Evolutionary conservation across 1,139 yeast species (phyloP), one percentile per base, ranked within the genome.

Genomic region (Sugiyamaella paludigena): DNA sequence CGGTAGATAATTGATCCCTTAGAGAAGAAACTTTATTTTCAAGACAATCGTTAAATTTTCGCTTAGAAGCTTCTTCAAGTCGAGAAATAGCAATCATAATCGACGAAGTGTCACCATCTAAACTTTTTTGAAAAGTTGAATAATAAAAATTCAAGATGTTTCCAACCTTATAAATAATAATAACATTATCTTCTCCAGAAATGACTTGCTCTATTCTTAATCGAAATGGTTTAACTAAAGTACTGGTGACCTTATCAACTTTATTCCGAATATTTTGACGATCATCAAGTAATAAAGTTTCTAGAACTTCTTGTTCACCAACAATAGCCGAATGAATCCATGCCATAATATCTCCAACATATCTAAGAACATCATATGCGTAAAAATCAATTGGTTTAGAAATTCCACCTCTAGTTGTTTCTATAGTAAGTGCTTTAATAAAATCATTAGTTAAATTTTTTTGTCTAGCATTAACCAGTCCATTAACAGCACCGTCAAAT

Each of bases 271-370:
- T 54, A 30, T 56, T 52, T 55, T 65, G 53, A 43, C 61, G 45
- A 47, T 64, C 55, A 53, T 52, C 47, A 39, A 74, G 75, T 52
- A 84, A 76, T 48, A 84, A 61, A 9, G 77, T 76, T 7, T 77
- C 76, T 12, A 92, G 76, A 33, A 84, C 76, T 63, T 94, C 98
- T 34, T 81, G 76, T 65, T 94, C 98, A 65, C 87, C 87, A 4
- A 89, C 95, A 32, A 91, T 83, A n/a, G 88, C 77, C 0, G 94
- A 80, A 62, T 94, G 98, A 11, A 91, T 77, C 71, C 87, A 87
- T 0, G 98, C 98, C 40, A 92, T 70, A 30, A 92, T 76, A 64
- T 89, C 98, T 27, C 98, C 96, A 15, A 87, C 76, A 58, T 83
- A 89, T 50, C 96, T 74, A 15, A 81, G 72, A 1, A 96, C 87